Evolutionary conservation across 1,139 yeast species (phyloP), one percentile per base, ranked within the genome.

Genomic region (Trichomonascaceae sp.): DNA sequence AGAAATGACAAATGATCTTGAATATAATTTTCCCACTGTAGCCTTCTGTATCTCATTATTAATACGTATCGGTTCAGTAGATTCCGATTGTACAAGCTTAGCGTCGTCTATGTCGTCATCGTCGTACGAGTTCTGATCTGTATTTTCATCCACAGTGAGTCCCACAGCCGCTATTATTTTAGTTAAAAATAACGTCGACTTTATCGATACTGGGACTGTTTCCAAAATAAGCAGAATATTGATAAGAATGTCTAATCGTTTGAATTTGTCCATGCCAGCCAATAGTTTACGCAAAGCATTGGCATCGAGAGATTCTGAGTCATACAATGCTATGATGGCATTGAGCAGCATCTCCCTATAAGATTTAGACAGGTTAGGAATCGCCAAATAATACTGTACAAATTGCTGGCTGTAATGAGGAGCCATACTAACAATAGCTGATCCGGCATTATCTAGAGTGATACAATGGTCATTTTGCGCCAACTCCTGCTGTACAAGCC

Each of bases 1-100:
- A 22, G 51, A 17, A 27, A 47, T 36, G n/a, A 57, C 43, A 48
- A 57, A 55, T 19, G 52, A n/a, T 27, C 55, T 43, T 18, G 53
- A 45, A 54, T 55, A 55, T 15, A 52, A 50, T 24, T 27, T 20
- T 39, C 49, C 49, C 12, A 59, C 47, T 12, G 38, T 27, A 17
- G 24, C 12, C 15, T 38, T 44, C 18, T 50, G 52, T 24, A 36
- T 19, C 5, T 36, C 30, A 24, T 36, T 43, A 8, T 45, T 36
- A 8, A 50, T 15, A 36, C 13, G 46, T 22, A 22, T 22, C 30
- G 18, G 18, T 13, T n/a, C 46, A 9, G 10, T 44, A 15, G 18
- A 27, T 2, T 10, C 18, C 30, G 30, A 22, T 27, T n/a, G 46
- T 17, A 47, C 13, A 32, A 27, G 41, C 19, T 18, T 49, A 32